phyloP scores from a whole-genome alignment of 2,329 filamentous ascomycete genomes.

The Corniculantispora saksenae region DNA sequence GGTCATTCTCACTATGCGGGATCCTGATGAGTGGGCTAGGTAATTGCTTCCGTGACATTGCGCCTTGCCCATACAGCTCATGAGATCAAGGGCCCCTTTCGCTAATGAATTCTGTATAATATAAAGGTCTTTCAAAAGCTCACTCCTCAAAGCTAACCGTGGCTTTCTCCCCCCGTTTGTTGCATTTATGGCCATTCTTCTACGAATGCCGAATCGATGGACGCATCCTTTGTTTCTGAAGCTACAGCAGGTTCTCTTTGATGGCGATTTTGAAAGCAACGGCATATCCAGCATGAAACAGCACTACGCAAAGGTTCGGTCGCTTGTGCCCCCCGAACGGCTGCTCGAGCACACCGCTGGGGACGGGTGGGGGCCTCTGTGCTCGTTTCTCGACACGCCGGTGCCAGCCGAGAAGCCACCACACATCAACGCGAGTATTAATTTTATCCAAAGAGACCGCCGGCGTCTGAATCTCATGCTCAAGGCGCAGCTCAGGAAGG shows the following conservation, averaged over 20 bases:
- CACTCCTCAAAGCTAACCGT: background rate
- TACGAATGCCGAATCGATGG: slow-evolving; percentile 13
- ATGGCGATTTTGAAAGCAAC: background rate
- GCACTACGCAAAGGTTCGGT: slow-evolving; percentile 21
- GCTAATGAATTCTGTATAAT: background rate
- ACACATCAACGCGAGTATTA: too few relatives aligned
- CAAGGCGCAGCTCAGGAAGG: too few relatives aligned
- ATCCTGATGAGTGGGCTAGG: slow-evolving; percentile 14
- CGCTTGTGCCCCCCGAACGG: slow-evolving; percentile 13
- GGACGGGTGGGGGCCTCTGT: slow-evolving; percentile 17
- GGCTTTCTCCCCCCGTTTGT: background rate
- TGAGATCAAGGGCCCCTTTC: too few relatives aligned
- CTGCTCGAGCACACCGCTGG: slow-evolving; percentile 20
- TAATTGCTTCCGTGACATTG: slow-evolving; percentile 2
- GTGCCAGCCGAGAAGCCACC: too few relatives aligned
- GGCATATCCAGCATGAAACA: slow-evolving; percentile 7
- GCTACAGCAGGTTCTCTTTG: background rate
- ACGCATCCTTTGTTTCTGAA: background rate
- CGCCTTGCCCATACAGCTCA: background rate
- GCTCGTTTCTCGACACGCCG: slow-evolving; percentile 16
- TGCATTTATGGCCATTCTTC: background rate
- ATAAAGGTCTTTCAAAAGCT: background rate
- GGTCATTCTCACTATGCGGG: slow-evolving; percentile 8
- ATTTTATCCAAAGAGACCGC: too few relatives aligned
- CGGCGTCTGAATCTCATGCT: too few relatives aligned